Evolutionary conservation across 352 stramenopile genomes (phyloP).

Genomic region (Phytophthora rubi): DNA sequence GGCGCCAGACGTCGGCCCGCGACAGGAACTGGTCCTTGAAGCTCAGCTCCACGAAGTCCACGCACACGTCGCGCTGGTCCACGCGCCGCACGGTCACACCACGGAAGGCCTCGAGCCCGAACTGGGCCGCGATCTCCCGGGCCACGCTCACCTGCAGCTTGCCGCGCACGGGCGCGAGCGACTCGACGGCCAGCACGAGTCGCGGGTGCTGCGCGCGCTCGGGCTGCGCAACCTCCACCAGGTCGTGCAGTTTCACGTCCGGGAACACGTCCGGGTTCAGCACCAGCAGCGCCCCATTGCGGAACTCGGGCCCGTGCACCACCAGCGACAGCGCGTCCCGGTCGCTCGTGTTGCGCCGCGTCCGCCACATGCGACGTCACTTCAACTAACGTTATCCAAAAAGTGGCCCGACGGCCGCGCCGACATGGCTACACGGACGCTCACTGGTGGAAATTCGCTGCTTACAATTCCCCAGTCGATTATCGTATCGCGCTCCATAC

Average conservation of each 20-base stretch:
- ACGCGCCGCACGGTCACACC: slow-evolving; percentile 64
- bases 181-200: slow-evolving; percentile 71
- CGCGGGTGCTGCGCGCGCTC: slow-evolving; percentile 57
- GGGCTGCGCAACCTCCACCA: slow-evolving; percentile 69
- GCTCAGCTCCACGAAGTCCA: slow-evolving; percentile 89
- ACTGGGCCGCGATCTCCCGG: slow-evolving; percentile 77
- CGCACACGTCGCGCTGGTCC: slow-evolving; percentile 56
- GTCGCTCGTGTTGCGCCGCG: slow-evolving; percentile 46
- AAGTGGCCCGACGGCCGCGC: no score
- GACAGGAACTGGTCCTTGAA: slow-evolving; percentile 94
- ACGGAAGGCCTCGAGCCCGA: slow-evolving; percentile 72
- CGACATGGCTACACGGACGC: not conserved
- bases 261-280: slow-evolving; percentile 81
- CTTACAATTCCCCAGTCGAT: not conserved
- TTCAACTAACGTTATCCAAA: not conserved
- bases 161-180: slow-evolving; percentile 64
- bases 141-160: slow-evolving; percentile 83
- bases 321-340: slow-evolving; percentile 64
- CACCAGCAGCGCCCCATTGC: slow-evolving; percentile 68
- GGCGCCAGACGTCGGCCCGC: slow-evolving; percentile 89
- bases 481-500: not conserved
- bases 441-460: not conserved
- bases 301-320: slow-evolving; percentile 77
- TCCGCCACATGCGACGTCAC: slow-evolving; percentile 27
- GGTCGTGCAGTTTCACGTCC: slow-evolving; percentile 56